Base-by-base conservation (phyloP, 176 grass and related monocot species). In the Pontederia paniculata region DNA sequence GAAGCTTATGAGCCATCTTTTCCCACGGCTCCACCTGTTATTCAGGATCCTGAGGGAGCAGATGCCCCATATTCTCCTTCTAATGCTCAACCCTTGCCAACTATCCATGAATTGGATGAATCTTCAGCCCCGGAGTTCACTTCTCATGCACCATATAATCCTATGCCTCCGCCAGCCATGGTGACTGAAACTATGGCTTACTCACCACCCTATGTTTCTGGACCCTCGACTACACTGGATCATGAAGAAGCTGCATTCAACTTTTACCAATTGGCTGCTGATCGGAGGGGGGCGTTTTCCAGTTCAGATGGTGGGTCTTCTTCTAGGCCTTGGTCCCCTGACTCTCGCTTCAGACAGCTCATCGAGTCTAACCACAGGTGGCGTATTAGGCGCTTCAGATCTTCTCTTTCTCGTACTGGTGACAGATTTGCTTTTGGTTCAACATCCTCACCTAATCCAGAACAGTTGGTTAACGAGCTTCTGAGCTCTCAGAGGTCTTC, bases 341-440 rank as follows among this genome's bases (percentile, higher is more conserved):
- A 81, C 9, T 49, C 70, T 10, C 66, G 69, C 45, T 82, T 84
- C 75, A 65, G 83, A 11, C 71, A 73, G 51, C 64, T 91, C 53
- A 68, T 98, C 10, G 86, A 98, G 54, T 72, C 74, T 50, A 81
- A 69, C 18, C 82, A 80, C 78, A 79, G 80, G 17, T 67, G 86
- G 52, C 81, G 77, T 44, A 42, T 54, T 0, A 79, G 86, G 37
- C 72, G 93, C 37, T 91, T 98, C 65, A 73, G 93, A 55, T 98
- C 93, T 45, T 82, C 88, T 43, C 71, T 81, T 62, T 50, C 77
- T 0, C 79, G 74, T 37, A 72, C 71, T 46, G 66, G 64, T 64
- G 23, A 75, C 73, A 66, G 74, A 52, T 86, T 64, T 72, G 28
- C 65, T 71, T 44, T 23, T 67, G 17, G 70, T 48, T 45, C 74